Evolutionary conservation across 1,139 yeast species (phyloP).

Genomic region (Geotrichum cucujoidarum): DNA sequence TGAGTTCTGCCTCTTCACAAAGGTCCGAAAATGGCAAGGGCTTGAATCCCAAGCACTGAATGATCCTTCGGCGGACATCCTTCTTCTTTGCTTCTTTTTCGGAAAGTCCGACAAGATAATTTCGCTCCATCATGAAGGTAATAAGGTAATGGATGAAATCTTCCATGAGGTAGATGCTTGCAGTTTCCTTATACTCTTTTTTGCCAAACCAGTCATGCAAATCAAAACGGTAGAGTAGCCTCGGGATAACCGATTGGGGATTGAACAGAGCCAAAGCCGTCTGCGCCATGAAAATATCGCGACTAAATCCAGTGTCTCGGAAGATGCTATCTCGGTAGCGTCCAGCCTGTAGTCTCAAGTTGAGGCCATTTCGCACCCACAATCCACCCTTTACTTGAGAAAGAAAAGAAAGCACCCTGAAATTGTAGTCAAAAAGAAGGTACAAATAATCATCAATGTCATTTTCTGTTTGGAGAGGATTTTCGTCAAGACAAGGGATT

Average conservation of each 20-base stretch:
- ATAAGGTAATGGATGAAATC: constrained; percentile 72
- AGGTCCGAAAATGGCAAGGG: constrained; percentile 69
- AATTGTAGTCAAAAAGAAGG: constrained; percentile 56
- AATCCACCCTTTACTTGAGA: constrained; percentile 76
- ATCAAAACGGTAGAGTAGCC: constrained; percentile 68
- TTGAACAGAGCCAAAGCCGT: constrained; percentile 52
- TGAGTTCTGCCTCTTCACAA: constrained; percentile 60
- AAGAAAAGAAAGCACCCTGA: constrained; percentile 66
- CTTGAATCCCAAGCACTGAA: constrained; percentile 73
- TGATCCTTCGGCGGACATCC: constrained; percentile 60
- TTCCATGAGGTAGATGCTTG: constrained; percentile 46
- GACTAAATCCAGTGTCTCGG: constrained; percentile 72
- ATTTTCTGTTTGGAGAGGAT: neutral
- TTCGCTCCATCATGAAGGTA: constrained; percentile 62
- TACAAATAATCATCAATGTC: neutral
- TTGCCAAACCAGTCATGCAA: too few relatives aligned
- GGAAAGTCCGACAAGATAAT: constrained; percentile 49
- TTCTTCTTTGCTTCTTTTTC: constrained; percentile 47
- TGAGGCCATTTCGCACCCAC: constrained; percentile 87
- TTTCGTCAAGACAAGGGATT: neutral
- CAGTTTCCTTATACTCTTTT: constrained; percentile 34
- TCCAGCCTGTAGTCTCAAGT: constrained; percentile 70
- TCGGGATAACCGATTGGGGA: constrained; percentile 54
- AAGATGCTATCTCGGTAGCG: constrained; percentile 73
- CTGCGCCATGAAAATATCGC: constrained; percentile 73